These are phyloP conservation scores for Penicillium lagena DNA, from an alignment of 495 filamentous ascomycete species.

Conservation along the genomic window DNA sequence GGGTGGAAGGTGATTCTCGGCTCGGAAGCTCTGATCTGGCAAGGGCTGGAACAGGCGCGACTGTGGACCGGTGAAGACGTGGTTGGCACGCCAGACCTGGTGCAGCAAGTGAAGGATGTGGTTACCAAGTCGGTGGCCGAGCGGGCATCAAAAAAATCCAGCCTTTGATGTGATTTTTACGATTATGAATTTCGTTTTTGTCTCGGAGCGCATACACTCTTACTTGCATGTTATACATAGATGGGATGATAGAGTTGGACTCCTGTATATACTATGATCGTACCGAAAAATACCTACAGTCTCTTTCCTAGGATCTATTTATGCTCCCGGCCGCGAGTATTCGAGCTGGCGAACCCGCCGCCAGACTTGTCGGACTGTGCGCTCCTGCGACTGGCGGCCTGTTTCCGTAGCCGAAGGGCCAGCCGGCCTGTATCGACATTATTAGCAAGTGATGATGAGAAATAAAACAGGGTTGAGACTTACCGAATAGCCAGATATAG, in stretches of 20 bases:
- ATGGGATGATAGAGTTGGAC: constrained; percentile 6
- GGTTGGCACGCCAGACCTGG: constrained; percentile 43
- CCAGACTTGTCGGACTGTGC: constrained; percentile 65
- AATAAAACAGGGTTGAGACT: neutral
- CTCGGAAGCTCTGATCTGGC: constrained; percentile 68
- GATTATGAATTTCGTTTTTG: neutral
- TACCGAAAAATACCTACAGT: too few species aligned
- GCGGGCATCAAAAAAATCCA: constrained; percentile 20
- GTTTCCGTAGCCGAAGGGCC: constrained; percentile 53
- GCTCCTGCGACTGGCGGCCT: constrained; percentile 55
- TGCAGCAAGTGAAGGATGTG: constrained; percentile 44
- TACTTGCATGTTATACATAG: constrained; percentile 17
- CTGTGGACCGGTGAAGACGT: constrained; percentile 55
- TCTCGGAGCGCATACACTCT: neutral
- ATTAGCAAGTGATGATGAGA: neutral
- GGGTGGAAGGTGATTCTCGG: constrained; percentile 68
- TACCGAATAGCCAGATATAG: constrained; percentile 61
- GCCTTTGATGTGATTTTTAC: constrained; percentile 15
- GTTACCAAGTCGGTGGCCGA: constrained; percentile 38
- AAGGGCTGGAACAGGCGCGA: constrained; percentile 64
- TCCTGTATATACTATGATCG: neutral
- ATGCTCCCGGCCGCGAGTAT: constrained; percentile 51
- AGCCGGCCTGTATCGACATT: constrained; percentile 41
- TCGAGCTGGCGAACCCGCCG: constrained; percentile 52
- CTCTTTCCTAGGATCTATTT: neutral